Base-by-base conservation (phyloP, 2,329 filamentous ascomycete genomes). In the Fusarium multiceps region DNA sequence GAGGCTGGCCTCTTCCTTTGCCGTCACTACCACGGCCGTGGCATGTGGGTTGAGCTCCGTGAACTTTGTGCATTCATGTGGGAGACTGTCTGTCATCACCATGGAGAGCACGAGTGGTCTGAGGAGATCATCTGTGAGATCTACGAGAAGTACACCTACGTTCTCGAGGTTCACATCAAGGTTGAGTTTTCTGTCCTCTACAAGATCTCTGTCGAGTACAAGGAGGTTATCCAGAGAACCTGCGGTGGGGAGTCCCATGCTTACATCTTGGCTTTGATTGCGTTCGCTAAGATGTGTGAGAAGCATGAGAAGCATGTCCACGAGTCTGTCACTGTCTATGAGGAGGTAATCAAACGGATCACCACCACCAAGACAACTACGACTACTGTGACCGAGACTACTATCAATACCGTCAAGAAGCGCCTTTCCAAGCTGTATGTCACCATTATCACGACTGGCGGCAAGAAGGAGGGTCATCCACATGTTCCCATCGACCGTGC, bases 361-460 rank as follows among this genome's bases (percentile, higher is more conserved):
- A 75, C 50, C 55, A 78, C 74, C 59, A 83, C 66, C 65, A 80
- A 80, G 46, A 76, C 79, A 2, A 77, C 74, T 0, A 69, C 76
- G 54, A 79, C 75, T 0, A 68, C 63, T 13, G 60, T 72, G 9
- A 74, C 62, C 0, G 67, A 74, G 69, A 79, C 76, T 0, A 72
- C 62, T 2, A 59, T 72, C 5, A 66, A 56, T 1, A 83, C 79
- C 0, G 80, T 86, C 69, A 86, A 85, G 75, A 85, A 82, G 67
- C 81, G 83, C 11, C 77, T 87, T 25, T 83, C 85, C 3, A 82
- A 80, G 72, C 71, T 87, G 20, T 86, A 86, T 55, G 69, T 75
- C 7, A 72, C 66, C 71, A 74, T 82, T 41, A 77, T 82, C 47
- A 80, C 80, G 12, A 80, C 79, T 8, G 79, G 59, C 0, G 55